phyloP scores from a whole-genome alignment of 129 eudicot species.

The Artemisia tridentata region DNA sequence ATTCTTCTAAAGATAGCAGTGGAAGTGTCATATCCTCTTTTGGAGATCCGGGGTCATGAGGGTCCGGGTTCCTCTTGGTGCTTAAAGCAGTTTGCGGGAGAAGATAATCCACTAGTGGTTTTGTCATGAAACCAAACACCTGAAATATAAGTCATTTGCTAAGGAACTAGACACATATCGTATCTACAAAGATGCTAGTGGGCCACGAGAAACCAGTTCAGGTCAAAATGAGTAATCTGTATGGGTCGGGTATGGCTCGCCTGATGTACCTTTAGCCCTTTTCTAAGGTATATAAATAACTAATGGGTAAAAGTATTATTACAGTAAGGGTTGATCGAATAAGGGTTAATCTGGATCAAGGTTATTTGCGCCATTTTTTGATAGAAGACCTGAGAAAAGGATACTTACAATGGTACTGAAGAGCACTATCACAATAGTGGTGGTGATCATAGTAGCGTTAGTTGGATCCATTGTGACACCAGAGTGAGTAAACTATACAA shows the following conservation, averaged over 20 bases:
- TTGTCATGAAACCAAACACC: slow-evolving; percentile 90
- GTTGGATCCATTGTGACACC: slow-evolving; percentile 69
- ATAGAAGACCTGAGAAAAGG: not conserved
- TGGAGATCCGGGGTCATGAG: slow-evolving; percentile 51
- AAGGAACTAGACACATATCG: slow-evolving; percentile 1
- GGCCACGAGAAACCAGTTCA: not conserved
- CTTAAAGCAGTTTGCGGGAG: slow-evolving; percentile 41
- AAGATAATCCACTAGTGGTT: slow-evolving; percentile 58
- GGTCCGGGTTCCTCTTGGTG: slow-evolving; percentile 20
- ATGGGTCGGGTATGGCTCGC: not conserved
- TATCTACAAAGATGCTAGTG: not conserved
- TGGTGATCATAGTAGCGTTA: slow-evolving; percentile 79
- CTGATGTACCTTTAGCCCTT: not conserved
- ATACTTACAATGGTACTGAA: slow-evolving; percentile 72
- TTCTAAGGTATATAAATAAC: not conserved
- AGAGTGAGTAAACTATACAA: slow-evolving; percentile 68
- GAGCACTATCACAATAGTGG: slow-evolving; percentile 74
- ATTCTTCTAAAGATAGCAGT: slow-evolving; percentile 66
- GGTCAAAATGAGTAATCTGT: not conserved
- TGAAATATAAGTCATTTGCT: slow-evolving; percentile 23
- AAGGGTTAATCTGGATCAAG: not conserved
- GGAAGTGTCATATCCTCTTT: slow-evolving; percentile 79
- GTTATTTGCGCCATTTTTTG: too few species aligned
- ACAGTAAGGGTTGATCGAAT: not conserved
- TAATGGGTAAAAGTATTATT: not conserved